These are phyloP conservation scores for Paramarasmius palmivorus DNA, from an alignment of 1,284 basidiomycete genomes.

Conservation along the genomic window DNA sequence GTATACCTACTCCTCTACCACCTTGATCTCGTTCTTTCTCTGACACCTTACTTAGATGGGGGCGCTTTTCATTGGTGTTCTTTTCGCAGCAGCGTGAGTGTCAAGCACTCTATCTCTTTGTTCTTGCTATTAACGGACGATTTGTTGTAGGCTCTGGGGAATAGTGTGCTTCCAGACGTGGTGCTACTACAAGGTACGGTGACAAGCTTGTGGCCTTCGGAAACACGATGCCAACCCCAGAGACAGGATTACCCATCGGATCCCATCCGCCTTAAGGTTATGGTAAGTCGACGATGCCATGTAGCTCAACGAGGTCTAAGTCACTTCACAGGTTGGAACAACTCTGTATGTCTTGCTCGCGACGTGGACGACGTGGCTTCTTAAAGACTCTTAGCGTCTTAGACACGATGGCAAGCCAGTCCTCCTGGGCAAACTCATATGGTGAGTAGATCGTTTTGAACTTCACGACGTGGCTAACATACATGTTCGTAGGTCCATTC, in stretches of 20 bases:
- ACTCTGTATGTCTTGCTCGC: too few species aligned
- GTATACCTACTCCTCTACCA: too few species aligned
- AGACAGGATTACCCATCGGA: too few species aligned
- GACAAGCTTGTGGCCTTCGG: too few species aligned
- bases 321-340: slow-evolving; percentile 9
- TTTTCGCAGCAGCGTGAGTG: slow-evolving; percentile 11
- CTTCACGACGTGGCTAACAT: too few species aligned
- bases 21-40: background rate
- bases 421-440: slow-evolving; percentile 1
- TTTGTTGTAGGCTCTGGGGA: slow-evolving; percentile 8
- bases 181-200: too few species aligned
- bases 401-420: slow-evolving; percentile 6
- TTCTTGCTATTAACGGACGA: background rate
- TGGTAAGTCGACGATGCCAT: too few species aligned
- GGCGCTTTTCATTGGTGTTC: slow-evolving; percentile 9
- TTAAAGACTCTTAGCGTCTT: background rate
- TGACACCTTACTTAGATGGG: too few species aligned
- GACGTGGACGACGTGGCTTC: background rate
- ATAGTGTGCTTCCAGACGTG: slow-evolving; percentile 2
- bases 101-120: background rate
- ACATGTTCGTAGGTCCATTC: background rate
- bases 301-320: too few species aligned
- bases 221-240: too few species aligned
- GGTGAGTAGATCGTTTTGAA: background rate
- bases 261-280: too few species aligned